Conservation (phyloP, 495 filamentous ascomycete genomes). For the Margaritispora aquatica region DNA sequence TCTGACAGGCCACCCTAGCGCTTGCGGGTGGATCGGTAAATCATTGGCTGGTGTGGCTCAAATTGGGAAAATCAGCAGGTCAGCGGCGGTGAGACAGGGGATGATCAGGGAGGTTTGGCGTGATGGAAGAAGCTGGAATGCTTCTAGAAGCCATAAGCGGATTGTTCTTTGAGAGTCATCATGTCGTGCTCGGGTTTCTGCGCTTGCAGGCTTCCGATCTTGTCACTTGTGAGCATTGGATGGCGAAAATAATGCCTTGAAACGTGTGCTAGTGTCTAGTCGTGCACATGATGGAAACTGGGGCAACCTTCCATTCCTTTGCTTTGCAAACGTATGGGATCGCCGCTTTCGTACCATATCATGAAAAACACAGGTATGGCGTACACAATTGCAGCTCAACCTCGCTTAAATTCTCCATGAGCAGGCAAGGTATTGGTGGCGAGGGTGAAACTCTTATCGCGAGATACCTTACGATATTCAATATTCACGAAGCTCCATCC, state of each 20-base stretch:
- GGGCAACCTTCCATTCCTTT: too few species aligned
- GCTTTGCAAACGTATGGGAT: neutral
- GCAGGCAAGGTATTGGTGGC: neutral
- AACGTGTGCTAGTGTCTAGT: neutral
- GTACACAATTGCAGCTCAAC: too few species aligned
- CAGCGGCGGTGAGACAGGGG: neutral
- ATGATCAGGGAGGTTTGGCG: neutral
- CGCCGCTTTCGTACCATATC: neutral
- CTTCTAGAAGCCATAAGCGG: neutral
- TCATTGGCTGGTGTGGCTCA: neutral
- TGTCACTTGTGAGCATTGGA: neutral
- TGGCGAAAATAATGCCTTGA: neutral
- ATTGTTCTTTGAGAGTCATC: too few species aligned
- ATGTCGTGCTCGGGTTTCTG: neutral
- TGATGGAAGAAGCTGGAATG: neutral
- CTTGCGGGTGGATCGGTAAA: neutral
- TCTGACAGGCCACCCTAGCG: neutral
- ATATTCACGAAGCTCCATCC: neutral
- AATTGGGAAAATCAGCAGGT: neutral
- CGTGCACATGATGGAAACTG: neutral
- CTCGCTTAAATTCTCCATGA: neutral
- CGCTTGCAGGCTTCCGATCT: neutral
- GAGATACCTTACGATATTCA: neutral
- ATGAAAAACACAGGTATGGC: neutral
- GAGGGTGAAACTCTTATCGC: constrained; percentile 1